These are phyloP conservation scores for Gynandropsis gynandra DNA, from an alignment of 345 rosid genomes.

Conservation along the genomic window DNA sequence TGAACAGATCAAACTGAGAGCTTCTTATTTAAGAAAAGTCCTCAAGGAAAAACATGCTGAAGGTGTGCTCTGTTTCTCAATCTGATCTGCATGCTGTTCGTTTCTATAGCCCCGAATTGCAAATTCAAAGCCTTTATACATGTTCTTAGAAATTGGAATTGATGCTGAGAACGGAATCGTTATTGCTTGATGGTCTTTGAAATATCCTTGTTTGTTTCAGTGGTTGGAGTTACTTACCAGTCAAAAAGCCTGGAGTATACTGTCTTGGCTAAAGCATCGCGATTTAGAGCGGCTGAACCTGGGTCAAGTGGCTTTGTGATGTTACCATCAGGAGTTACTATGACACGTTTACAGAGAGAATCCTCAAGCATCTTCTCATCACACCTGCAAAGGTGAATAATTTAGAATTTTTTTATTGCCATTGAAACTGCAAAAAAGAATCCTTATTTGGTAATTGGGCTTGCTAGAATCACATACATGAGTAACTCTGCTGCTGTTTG, in stretches of 20 bases:
- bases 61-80: constrained; percentile 7
- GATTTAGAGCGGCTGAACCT: constrained; percentile 41
- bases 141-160: neutral
- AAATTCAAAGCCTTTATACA: neutral
- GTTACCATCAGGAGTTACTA: constrained; percentile 68
- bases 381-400: constrained; percentile 37
- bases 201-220: neutral
- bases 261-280: constrained; percentile 75
- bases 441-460: neutral
- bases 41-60: constrained; percentile 1
- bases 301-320: constrained; percentile 71
- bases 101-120: too few relatives aligned
- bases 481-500: constrained; percentile 60
- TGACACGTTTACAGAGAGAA: constrained; percentile 70
- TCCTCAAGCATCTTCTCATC: constrained; percentile 59
- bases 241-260: constrained; percentile 66
- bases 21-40: constrained; percentile 9
- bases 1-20: constrained; percentile 3
- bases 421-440: constrained; percentile 9
- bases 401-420: constrained; percentile 6
- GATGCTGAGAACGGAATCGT: neutral
- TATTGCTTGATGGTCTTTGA: constrained; percentile 7
- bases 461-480: constrained; percentile 26
- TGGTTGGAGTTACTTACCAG: constrained; percentile 39
- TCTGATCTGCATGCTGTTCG: neutral